Percentiles rank a stretch among this genome's conserved stretches.
These are phyloP conservation scores for Pneumocystis carinii DNA, from an alignment of 1,139 yeast species.

Conservation along the genomic window DNA sequence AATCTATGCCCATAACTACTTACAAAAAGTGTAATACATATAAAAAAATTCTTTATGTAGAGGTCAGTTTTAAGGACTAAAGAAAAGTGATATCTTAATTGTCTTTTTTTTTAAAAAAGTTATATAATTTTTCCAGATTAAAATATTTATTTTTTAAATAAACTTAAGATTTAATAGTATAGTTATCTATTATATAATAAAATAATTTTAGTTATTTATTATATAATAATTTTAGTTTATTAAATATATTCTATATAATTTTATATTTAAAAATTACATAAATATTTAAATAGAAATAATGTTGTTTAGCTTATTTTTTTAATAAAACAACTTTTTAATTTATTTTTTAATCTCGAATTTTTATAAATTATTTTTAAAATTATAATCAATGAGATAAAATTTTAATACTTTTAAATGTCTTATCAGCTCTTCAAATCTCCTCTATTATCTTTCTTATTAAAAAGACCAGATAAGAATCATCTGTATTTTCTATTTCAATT, in stretches of 20 bases:
- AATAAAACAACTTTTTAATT: too few species aligned
- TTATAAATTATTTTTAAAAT: not conserved
- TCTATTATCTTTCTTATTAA: not conserved
- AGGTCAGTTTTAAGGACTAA: not conserved
- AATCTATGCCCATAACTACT: not conserved
- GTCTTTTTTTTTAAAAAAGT: not conserved
- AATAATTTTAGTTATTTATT: too few species aligned
- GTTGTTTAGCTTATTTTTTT: too few species aligned
- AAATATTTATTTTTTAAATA: not conserved
- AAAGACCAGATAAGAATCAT: not conserved
- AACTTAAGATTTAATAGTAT: too few species aligned
- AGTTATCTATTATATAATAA: too few species aligned
- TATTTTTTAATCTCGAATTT: not conserved
- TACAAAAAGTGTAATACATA: not conserved
- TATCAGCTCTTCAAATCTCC: not conserved
- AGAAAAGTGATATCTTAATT: not conserved
- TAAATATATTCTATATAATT: too few species aligned
- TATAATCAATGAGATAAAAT: not conserved
- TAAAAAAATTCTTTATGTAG: not conserved
- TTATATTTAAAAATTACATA: not conserved
- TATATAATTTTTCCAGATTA: too few species aligned
- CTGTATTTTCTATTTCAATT: not conserved
- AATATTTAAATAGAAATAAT: too few species aligned
- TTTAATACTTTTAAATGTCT: not conserved
- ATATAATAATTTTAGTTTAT: too few species aligned